phyloP scores from a whole-genome alignment of 495 filamentous ascomycete species.

The Gamarada debralockiae region DNA sequence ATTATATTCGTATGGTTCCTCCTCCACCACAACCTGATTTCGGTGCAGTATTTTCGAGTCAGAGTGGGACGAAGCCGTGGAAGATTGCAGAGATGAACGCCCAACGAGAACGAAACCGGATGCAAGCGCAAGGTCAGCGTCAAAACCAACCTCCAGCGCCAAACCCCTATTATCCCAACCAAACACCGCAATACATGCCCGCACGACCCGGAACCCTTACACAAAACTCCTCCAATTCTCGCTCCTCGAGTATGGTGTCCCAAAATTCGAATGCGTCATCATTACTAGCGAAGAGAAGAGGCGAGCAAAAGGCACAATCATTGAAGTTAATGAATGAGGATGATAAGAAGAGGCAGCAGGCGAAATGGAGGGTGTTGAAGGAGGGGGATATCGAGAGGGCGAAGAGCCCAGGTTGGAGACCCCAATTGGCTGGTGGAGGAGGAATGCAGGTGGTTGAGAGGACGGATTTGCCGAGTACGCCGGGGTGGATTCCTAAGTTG shows the following conservation, averaged over 20 bases:
- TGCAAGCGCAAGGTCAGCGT: not conserved
- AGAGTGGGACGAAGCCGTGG: slow-evolving; percentile 28
- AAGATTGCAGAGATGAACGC: slow-evolving; percentile 17
- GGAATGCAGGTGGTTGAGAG: not conserved
- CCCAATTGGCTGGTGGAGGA: slow-evolving; percentile 3
- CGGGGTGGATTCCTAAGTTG: slow-evolving; percentile 46
- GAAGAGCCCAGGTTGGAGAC: slow-evolving; percentile 20
- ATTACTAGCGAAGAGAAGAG: slow-evolving; percentile 45
- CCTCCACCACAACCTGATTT: slow-evolving; percentile 31
- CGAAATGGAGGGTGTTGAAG: slow-evolving; percentile 21
- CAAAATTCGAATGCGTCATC: slow-evolving; percentile 24
- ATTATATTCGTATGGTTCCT: slow-evolving; percentile 23
- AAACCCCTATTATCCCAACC: not conserved
- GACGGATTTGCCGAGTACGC: slow-evolving; percentile 37
- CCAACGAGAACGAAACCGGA: slow-evolving; percentile 8
- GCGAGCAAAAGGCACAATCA: slow-evolving; percentile 39
- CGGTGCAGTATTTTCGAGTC: slow-evolving; percentile 24
- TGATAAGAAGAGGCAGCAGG: slow-evolving; percentile 16
- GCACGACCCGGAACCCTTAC: not conserved
- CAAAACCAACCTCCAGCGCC: not conserved
- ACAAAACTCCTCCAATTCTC: not conserved
- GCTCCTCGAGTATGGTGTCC: not conserved
- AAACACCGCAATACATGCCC: too few relatives aligned
- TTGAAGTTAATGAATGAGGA: slow-evolving; percentile 29
- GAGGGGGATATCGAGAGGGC: slow-evolving; percentile 20